Evolutionary conservation across 2,329 filamentous ascomycete genomes (phyloP).

Genomic region (Calonectria honghensis): DNA sequence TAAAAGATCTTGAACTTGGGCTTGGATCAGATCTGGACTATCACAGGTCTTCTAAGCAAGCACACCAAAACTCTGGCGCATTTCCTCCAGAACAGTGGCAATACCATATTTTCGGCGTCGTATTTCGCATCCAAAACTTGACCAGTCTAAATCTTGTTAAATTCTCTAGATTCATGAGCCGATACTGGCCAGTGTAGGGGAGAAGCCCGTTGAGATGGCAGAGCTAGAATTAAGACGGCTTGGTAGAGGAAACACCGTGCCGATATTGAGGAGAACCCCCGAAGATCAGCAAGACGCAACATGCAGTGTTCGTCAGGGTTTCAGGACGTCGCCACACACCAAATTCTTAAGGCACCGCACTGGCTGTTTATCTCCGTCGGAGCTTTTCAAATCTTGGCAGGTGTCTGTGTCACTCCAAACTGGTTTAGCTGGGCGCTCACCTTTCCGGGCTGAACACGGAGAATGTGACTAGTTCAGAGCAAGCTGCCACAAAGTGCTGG

Average conservation of each 20-base stretch:
- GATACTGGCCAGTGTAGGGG: background rate
- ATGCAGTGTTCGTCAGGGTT: background rate
- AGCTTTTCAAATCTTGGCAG: background rate
- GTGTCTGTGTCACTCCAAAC: background rate
- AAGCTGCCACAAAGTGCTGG: background rate
- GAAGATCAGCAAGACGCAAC: background rate
- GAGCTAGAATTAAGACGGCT: background rate
- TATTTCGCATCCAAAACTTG: background rate
- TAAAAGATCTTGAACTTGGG: background rate
- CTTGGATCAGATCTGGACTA: background rate
- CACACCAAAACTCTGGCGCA: background rate
- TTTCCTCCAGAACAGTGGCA: background rate
- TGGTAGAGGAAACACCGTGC: background rate
- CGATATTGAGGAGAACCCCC: background rate
- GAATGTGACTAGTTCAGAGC: background rate
- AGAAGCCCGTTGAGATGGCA: background rate
- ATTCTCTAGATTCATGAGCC: background rate
- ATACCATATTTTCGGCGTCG: background rate
- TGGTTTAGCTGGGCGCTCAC: background rate
- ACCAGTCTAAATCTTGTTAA: background rate
- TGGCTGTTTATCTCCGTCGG: background rate
- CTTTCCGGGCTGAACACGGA: background rate
- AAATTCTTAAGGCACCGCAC: background rate
- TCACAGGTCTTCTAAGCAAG: background rate
- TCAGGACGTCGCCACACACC: background rate